These are phyloP conservation scores for Barnettozyma wickerhamii DNA, from an alignment of 805 yeast species.

Conservation along the genomic window DNA sequence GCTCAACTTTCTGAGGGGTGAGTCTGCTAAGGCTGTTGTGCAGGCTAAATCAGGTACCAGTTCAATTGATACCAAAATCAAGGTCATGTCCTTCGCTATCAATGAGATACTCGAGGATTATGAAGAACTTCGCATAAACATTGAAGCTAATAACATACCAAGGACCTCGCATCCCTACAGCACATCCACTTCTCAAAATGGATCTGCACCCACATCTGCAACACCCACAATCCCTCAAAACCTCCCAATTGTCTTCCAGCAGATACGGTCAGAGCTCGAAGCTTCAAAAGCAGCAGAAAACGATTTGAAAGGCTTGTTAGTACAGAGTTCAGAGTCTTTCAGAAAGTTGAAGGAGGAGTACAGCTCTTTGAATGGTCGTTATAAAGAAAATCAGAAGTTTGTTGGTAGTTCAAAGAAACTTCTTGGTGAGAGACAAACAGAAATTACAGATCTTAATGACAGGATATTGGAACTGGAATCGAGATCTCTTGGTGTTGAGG, in stretches of 20 bases:
- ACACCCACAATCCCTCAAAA: not conserved
- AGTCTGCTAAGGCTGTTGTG: slow-evolving; percentile 16
- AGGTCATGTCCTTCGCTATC: slow-evolving; percentile 17
- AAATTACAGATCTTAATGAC: slow-evolving; percentile 13
- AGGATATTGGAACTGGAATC: slow-evolving; percentile 14
- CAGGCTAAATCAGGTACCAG: slow-evolving; percentile 15
- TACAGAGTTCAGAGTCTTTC: slow-evolving; percentile 15
- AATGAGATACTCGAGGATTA: slow-evolving; percentile 13
- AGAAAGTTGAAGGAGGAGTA: slow-evolving; percentile 15
- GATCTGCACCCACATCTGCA: not conserved
- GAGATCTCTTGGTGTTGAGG: slow-evolving; percentile 13
- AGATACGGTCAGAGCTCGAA: slow-evolving; percentile 11
- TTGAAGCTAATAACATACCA: not conserved
- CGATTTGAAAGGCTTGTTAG: slow-evolving; percentile 13
- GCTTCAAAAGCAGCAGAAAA: slow-evolving; percentile 14
- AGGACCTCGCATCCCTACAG: not conserved
- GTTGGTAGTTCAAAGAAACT: slow-evolving; percentile 13
- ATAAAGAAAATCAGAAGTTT: slow-evolving; percentile 14
- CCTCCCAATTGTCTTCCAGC: not conserved
- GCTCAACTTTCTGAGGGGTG: slow-evolving; percentile 11
- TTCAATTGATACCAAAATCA: slow-evolving; percentile 22
- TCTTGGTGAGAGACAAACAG: slow-evolving; percentile 17
- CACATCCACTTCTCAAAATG: not conserved
- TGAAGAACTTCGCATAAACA: not conserved
- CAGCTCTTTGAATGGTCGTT: slow-evolving; percentile 9